These are phyloP conservation scores for Suhomyces ambrosiae DNA, from an alignment of 1,139 yeast species.

Conservation along the genomic window DNA sequence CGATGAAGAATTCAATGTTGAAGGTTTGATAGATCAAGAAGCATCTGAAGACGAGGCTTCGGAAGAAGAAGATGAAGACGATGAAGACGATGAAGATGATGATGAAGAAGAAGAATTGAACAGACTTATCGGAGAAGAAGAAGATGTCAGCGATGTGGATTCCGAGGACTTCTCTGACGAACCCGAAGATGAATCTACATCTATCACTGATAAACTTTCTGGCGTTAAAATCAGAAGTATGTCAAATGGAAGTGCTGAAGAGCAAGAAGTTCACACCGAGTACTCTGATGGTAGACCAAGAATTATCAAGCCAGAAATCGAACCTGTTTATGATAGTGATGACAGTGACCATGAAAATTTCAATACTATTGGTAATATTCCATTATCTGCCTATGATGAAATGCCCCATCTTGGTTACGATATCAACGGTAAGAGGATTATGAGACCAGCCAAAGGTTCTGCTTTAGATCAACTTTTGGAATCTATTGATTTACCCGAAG, in stretches of 20 bases:
- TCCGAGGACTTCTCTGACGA: slow-evolving; percentile 52
- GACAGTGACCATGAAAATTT: slow-evolving; percentile 84
- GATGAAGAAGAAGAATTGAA: slow-evolving; percentile 64
- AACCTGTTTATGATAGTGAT: slow-evolving; percentile 90
- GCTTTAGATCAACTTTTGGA: slow-evolving; percentile 90
- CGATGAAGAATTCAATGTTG: slow-evolving; percentile 31
- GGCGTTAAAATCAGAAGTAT: slow-evolving; percentile 54
- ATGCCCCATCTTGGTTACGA: slow-evolving; percentile 98
- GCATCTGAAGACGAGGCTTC: slow-evolving; percentile 20
- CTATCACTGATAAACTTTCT: slow-evolving; percentile 58
- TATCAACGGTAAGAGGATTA: slow-evolving; percentile 94
- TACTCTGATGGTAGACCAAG: slow-evolving; percentile 83
- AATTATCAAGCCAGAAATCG: slow-evolving; percentile 81
- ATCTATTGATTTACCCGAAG: slow-evolving; percentile 90
- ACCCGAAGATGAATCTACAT: slow-evolving; percentile 48
- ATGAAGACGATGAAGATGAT: slow-evolving; percentile 29
- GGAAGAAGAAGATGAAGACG: slow-evolving; percentile 24
- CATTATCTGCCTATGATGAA: slow-evolving; percentile 90
- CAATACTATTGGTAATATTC: slow-evolving; percentile 92
- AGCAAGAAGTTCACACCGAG: slow-evolving; percentile 43
- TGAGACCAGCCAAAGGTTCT: slow-evolving; percentile 97
- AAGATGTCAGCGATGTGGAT: slow-evolving; percentile 37
- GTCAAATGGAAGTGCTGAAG: slow-evolving; percentile 36
- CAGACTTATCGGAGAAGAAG: slow-evolving; percentile 55
- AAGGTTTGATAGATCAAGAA: slow-evolving; percentile 30